Percentiles rank a stretch among this genome's conserved stretches.
Conservation (phyloP, 352 stramenopile species). For the Phytopythium vexans region DNA sequence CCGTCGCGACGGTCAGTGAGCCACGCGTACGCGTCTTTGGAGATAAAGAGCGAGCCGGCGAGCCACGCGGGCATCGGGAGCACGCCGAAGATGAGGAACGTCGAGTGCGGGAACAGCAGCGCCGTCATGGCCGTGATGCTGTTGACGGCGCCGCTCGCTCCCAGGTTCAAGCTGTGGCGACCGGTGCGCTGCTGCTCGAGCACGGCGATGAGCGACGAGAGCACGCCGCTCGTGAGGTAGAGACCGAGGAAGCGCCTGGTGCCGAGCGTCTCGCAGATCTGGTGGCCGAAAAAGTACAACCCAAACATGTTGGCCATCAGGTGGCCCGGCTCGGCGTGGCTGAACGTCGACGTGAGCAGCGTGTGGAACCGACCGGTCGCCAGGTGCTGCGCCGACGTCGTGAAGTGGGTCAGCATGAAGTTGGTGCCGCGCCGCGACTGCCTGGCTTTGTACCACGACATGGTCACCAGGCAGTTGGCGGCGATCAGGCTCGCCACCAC, state of each 20-base stretch:
- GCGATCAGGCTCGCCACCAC: conserved; percentile 55
- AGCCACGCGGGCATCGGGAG: conserved; percentile 75
- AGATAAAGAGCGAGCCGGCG: conserved; percentile 67
- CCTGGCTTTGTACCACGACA: conserved; percentile 59
- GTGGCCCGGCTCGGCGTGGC: conserved; percentile 51
- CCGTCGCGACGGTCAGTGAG: conserved; percentile 39
- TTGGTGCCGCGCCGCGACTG: conserved; percentile 30
- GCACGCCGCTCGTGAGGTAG: conserved; percentile 67
- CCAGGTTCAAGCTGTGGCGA: conserved; percentile 50
- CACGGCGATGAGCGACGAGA: conserved; percentile 59
- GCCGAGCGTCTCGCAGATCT: conserved; percentile 68
- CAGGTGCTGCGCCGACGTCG: conserved; percentile 66
- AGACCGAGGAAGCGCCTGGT: conserved; percentile 65
- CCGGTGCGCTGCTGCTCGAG: conserved; percentile 51
- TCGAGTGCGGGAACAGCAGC: conserved; percentile 65
- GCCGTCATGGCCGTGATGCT: conserved; percentile 73
- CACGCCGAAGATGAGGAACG: conserved; percentile 72
- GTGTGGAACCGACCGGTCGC: conserved; percentile 65
- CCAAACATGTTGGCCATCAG: conserved; percentile 73
- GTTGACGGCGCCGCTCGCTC: conserved; percentile 77
- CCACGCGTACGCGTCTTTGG: conserved; percentile 68
- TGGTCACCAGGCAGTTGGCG: conserved; percentile 50
- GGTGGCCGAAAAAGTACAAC: conserved; percentile 71
- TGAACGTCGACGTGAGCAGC: conserved; percentile 73
- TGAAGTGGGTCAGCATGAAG: conserved; percentile 76